A percentile compares a stretch with the other conserved stretches of the same genome.
Evolutionary conservation across 108 stramenopile genomes (phyloP).

Genomic region (Licmophora abbreviata): DNA sequence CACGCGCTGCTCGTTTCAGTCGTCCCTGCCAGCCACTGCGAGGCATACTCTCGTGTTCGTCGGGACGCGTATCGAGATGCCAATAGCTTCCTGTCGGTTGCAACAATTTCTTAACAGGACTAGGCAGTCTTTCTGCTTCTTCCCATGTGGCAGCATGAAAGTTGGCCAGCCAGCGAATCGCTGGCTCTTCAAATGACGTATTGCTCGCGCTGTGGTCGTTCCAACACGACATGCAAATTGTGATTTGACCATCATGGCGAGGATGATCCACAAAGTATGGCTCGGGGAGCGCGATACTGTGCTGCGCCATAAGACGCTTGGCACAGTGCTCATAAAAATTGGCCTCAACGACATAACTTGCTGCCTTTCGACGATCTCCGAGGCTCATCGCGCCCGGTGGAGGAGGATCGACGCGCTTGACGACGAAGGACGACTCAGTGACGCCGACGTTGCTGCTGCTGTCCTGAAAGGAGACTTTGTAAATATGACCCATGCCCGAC

Average conservation of each 20-base stretch:
- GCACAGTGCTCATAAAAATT: constrained; percentile 53
- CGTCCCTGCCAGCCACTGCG: constrained; percentile 57
- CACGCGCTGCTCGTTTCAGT: constrained; percentile 51
- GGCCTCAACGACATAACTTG: constrained; percentile 55
- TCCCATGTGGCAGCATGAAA: constrained; percentile 66
- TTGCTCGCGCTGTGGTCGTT: neutral
- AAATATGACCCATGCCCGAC: constrained; percentile 72
- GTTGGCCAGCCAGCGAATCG: constrained; percentile 48
- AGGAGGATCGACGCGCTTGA: constrained; percentile 39
- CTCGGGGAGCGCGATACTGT: constrained; percentile 7
- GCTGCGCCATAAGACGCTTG: constrained; percentile 9
- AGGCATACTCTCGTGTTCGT: constrained; percentile 59
- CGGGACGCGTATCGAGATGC: constrained; percentile 68
- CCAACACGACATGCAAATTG: constrained; percentile 16
- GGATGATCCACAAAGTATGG: constrained; percentile 40
- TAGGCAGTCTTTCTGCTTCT: neutral
- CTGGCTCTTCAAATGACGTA: constrained; percentile 1
- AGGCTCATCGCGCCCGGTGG: constrained; percentile 16
- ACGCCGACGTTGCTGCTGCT: neutral
- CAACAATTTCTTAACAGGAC: constrained; percentile 4
- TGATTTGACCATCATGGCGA: constrained; percentile 14
- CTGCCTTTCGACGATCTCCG: constrained; percentile 62
- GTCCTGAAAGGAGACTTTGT: constrained; percentile 20
- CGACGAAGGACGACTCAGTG: constrained; percentile 17
- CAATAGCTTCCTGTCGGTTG: constrained; percentile 57